Evolutionary conservation across 2,329 filamentous ascomycete species (phyloP), one percentile per base, ranked within the genome.

Genomic region (Raffaelea arxii): DNA sequence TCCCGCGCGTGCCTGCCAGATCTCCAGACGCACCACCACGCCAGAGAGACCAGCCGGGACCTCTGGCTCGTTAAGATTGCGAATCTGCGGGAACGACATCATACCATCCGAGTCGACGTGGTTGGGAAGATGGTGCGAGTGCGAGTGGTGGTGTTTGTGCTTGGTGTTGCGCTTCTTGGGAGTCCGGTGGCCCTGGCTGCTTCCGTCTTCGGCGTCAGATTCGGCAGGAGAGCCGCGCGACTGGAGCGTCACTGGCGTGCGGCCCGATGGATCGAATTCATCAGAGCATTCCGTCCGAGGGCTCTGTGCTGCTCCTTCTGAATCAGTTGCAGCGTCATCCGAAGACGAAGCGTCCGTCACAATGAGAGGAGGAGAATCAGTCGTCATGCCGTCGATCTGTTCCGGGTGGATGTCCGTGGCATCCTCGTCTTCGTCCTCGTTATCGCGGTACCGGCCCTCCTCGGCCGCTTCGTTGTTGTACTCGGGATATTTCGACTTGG

Each of bases 401-500:
- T 36, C 32, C 14, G 16, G 14, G 32, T 36, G 32, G n/a, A n/a
- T n/a, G n/a, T n/a, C n/a, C n/a, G n/a, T 12, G 16, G 21, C 35
- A 19, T 21, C 37, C 10, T 35, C 21, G 18, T 35, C 27, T 7
- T 5, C 39, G n/a, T 11, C 27, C 1, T 41, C 46, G 11, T 73
- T 65, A 42, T 77, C 75, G 46, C 65, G 68, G 58, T 80, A 82
- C 49, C 78, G 70, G 16, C 83, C 77, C 66, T 76, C 73, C 55
- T 79, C 77, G 18, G 66, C 59, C 14, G 69, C 62, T 48, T 77
- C 67, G 27, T 72, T 57, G 43, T 77, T 71, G 49, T 85, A 82
- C 45, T 85, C 79, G 12, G 75, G 70, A 57, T 86, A 87, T 51
- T 77, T 77, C 42, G 83, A 80, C 54, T 87, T 84, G 18, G 91